phyloP scores from a whole-genome alignment of 1,139 yeast species.

The Nematodospora anomalae region DNA sequence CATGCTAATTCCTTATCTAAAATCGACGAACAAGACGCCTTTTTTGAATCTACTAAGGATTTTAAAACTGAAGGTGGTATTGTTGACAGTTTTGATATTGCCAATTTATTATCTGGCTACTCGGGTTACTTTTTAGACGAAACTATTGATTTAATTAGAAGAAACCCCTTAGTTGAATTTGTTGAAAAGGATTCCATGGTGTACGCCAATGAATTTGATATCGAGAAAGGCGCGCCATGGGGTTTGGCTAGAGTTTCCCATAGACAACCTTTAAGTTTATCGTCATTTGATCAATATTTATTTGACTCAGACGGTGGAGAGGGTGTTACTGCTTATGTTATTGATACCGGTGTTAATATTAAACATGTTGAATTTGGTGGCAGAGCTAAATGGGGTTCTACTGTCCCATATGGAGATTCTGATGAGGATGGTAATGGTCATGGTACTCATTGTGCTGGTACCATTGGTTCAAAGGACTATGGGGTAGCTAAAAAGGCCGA shows the following conservation, averaged over 20 bases:
- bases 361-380: conserved; percentile 84
- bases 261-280: conserved; percentile 70
- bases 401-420: conserved; percentile 79
- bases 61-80: conserved; percentile 55
- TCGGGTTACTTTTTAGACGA: conserved; percentile 74
- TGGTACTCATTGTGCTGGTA: conserved; percentile 89
- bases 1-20: conserved; percentile 40
- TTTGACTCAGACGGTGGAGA: conserved; percentile 84
- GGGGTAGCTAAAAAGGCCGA: conserved; percentile 81
- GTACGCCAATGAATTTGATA: conserved; percentile 56
- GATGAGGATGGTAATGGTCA: conserved; percentile 94
- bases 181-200: conserved; percentile 84
- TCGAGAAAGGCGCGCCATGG: conserved; percentile 92
- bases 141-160: conserved; percentile 68
- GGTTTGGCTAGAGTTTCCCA: conserved; percentile 94
- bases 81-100: conserved; percentile 57
- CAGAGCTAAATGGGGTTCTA: conserved; percentile 92
- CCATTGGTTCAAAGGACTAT: conserved; percentile 69
- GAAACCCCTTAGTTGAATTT: conserved; percentile 69
- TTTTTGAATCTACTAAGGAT: conserved; percentile 20
- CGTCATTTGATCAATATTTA: conserved; percentile 81
- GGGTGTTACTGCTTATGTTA: conserved; percentile 89
- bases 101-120: conserved; percentile 58
- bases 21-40: conserved; percentile 33
- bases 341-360: conserved; percentile 89